Conservation (phyloP, 2,329 filamentous ascomycete genomes). For the Clonostachys chloroleuca region DNA sequence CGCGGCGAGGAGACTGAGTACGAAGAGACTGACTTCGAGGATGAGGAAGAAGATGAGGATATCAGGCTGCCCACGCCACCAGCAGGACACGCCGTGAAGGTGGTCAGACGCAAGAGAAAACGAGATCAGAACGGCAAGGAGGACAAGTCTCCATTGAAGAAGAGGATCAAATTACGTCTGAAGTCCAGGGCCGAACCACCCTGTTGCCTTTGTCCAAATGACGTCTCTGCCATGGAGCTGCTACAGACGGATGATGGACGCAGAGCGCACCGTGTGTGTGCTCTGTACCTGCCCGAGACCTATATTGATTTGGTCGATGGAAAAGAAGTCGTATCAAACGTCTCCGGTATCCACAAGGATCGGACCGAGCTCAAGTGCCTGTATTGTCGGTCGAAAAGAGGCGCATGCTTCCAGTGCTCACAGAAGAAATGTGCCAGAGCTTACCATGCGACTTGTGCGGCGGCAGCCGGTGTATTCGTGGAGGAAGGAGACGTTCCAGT, state of each 20-base stretch:
- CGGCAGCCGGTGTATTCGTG: conserved; percentile 85
- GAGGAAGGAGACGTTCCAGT: conserved; percentile 83
- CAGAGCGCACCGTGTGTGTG: conserved; percentile 84
- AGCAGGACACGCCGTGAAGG: conserved; percentile 65
- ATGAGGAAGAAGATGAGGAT: conserved; percentile 55
- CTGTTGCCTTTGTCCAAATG: conserved; percentile 89
- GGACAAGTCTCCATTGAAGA: conserved; percentile 61
- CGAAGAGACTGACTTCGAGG: conserved; percentile 71
- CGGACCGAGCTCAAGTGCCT: conserved; percentile 90
- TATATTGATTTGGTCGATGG: conserved; percentile 72
- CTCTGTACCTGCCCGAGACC: conserved; percentile 87
- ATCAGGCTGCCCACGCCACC: conserved; percentile 77
- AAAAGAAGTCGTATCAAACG: conserved; percentile 71
- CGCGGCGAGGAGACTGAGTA: conserved; percentile 85
- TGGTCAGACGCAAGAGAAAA: conserved; percentile 56
- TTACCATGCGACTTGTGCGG: conserved; percentile 93
- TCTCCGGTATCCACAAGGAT: conserved; percentile 78
- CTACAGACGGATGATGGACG: conserved; percentile 83
- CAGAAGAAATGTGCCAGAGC: conserved; percentile 89
- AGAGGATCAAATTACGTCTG: conserved; percentile 67
- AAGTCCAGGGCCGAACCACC: conserved; percentile 70
- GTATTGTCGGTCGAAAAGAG: conserved; percentile 88
- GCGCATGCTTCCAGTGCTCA: conserved; percentile 96
- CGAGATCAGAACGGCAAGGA: conserved; percentile 25
- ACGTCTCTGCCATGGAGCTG: conserved; percentile 77